Conservation (phyloP, 139 green algal genomes). For the Micractinium sp. region DNA sequence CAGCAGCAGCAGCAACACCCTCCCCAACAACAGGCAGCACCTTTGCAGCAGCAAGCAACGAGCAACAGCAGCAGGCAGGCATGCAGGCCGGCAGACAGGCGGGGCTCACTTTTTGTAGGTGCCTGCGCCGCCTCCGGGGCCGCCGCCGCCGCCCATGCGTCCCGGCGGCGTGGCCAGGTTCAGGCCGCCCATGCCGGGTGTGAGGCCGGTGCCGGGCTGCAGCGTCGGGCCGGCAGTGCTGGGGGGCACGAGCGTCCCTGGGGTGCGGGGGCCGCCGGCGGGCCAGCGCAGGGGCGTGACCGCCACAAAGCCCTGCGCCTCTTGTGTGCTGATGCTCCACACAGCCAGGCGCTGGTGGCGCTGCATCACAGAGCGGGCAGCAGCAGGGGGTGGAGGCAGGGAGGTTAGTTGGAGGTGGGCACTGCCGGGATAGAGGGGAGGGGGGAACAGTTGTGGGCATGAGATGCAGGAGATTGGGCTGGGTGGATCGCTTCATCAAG, state of each 20-base stretch:
- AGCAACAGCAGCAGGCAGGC: background rate
- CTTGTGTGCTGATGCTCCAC: slow-evolving; percentile 31
- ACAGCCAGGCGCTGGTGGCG: slow-evolving; percentile 11
- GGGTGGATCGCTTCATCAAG: too few relatives aligned
- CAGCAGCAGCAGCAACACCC: slow-evolving; percentile 5
- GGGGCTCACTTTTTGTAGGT: slow-evolving; percentile 33
- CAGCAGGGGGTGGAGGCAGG: too few relatives aligned
- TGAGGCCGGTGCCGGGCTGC: background rate
- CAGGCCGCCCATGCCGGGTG: background rate
- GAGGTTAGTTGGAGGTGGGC: too few relatives aligned
- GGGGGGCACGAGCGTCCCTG: background rate
- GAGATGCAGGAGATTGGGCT: too few relatives aligned
- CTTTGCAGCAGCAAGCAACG: background rate
- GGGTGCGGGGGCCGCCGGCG: background rate
- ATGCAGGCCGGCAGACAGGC: background rate
- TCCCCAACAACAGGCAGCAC: background rate
- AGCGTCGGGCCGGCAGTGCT: background rate
- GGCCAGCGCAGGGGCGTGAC: slow-evolving; percentile 36
- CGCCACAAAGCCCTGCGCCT: slow-evolving; percentile 23
- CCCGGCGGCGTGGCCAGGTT: background rate
- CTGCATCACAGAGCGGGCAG: background rate
- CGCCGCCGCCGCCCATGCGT: background rate
- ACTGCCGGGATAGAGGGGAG: too few relatives aligned
- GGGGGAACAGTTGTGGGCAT: too few relatives aligned
- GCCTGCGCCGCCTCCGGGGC: background rate